Percentiles rank a stretch among this genome's conserved stretches.
These are phyloP conservation scores for Globisporangium viniferum DNA, from an alignment of 352 stramenopile species.

Conservation along the genomic window DNA sequence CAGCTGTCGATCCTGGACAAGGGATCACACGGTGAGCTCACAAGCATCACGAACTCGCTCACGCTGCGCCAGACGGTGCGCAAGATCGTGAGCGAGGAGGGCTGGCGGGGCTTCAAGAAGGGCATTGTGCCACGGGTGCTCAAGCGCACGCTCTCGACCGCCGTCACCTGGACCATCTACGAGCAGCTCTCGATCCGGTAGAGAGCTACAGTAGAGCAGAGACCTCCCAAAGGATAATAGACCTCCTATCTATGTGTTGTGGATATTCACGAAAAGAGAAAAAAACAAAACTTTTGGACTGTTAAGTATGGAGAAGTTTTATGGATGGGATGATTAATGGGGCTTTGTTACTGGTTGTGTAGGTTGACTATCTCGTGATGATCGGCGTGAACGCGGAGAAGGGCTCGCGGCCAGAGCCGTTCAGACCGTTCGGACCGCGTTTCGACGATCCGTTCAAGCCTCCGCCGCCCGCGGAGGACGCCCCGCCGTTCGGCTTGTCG, in stretches of 20 bases:
- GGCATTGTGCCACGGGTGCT: conserved; percentile 93
- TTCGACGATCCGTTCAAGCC: conserved; percentile 27
- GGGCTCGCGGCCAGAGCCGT: conserved; percentile 43
- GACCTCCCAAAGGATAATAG: conserved; percentile 10
- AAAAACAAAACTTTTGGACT: neutral
- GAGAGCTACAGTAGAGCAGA: neutral
- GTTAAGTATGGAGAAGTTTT: neutral
- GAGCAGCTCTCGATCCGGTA: conserved; percentile 86
- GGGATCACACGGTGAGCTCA: conserved; percentile 23
- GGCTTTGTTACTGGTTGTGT: neutral
- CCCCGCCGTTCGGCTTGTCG: conserved; percentile 20
- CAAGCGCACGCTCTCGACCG: conserved; percentile 97
- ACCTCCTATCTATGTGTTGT: conserved; percentile 14
- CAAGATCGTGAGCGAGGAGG: conserved; percentile 92
- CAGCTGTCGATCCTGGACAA: conserved; percentile 69
- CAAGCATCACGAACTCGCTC: conserved; percentile 51
- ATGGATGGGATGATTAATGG: neutral
- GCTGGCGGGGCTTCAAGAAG: conserved; percentile 90
- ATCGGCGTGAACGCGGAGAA: conserved; percentile 86
- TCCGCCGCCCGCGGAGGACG: neutral
- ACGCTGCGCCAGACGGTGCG: conserved; percentile 59
- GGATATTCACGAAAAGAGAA: neutral
- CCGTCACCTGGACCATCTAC: conserved; percentile 99
- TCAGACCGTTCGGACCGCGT: conserved; percentile 22
- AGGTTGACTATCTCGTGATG: conserved; percentile 65